Percentiles rank a stretch among this genome's conserved stretches.
phyloP scores from a whole-genome alignment of 1,284 basidiomycete genomes.

The Naganishia sp. region DNA sequence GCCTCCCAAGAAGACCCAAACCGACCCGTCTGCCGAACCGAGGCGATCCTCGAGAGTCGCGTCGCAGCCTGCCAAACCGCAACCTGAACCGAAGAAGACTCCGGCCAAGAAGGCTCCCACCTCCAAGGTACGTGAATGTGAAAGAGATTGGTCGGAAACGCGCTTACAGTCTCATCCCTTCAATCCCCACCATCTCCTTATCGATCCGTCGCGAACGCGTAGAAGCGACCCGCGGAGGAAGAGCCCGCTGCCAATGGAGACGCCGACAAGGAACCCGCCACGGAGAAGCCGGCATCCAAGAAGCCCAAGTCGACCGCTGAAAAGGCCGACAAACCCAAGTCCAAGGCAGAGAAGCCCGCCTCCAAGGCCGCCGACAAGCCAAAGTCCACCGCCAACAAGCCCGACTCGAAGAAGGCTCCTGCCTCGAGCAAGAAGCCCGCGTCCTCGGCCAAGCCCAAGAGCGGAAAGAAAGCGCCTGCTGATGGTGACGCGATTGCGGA shows the following conservation, averaged over 20 bases:
- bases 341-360: constrained; percentile 12
- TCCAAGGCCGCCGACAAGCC: constrained; percentile 1
- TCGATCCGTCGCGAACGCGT: background rate
- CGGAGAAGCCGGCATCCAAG: constrained; percentile 26
- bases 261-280: constrained; percentile 18
- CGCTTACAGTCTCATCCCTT: background rate
- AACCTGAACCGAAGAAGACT: constrained; percentile 33
- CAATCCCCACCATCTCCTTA: no score
- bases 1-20: constrained; percentile 28
- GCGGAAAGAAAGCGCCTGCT: constrained; percentile 30
- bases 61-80: constrained; percentile 35
- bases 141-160: no score
- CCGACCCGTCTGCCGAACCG: constrained; percentile 25
- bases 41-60: constrained; percentile 33
- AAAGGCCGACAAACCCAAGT: constrained; percentile 13
- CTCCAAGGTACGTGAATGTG: constrained; percentile 21
- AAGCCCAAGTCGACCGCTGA: constrained; percentile 18
- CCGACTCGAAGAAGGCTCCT: constrained; percentile 28
- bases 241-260: constrained; percentile 24
- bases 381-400: constrained; percentile 20
- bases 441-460: constrained; percentile 30
- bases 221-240: constrained; percentile 34
- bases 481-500: constrained; percentile 28
- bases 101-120: constrained; percentile 36
- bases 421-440: constrained; percentile 28